A percentile compares a stretch with the other conserved stretches of the same genome.
These are phyloP conservation scores for Paraconiothyrium sp. DNA, from an alignment of 2,329 filamentous ascomycete genomes.

Conservation along the genomic window DNA sequence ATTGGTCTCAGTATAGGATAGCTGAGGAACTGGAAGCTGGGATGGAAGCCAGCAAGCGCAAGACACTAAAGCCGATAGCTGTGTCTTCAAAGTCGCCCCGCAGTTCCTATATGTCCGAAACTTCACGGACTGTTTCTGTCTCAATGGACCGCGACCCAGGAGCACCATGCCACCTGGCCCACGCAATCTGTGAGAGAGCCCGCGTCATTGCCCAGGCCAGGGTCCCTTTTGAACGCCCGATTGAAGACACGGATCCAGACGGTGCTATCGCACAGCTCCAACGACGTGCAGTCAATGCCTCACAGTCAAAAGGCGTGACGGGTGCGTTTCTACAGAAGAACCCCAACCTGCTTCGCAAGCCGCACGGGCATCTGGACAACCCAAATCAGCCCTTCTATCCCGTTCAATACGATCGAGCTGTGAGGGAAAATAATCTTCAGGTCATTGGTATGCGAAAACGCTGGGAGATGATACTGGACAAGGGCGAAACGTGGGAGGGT, in stretches of 20 bases:
- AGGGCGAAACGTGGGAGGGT: background rate
- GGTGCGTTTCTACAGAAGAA: background rate
- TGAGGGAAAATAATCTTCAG: background rate
- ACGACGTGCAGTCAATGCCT: background rate
- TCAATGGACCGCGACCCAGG: background rate
- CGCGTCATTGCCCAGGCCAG: background rate
- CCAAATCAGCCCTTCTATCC: background rate
- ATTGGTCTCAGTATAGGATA: slow-evolving; percentile 29
- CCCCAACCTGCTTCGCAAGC: background rate
- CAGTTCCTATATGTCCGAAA: background rate
- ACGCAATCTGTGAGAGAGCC: background rate
- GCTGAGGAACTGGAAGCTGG: slow-evolving; percentile 20
- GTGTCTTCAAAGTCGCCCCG: background rate
- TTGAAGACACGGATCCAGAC: background rate
- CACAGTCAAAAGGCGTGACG: background rate
- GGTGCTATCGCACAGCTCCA: background rate
- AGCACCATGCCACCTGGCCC: background rate
- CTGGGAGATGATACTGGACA: background rate
- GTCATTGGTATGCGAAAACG: background rate
- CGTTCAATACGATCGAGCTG: background rate
- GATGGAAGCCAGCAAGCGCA: slow-evolving; percentile 12
- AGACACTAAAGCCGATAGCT: slow-evolving; percentile 5
- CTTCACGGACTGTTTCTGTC: background rate
- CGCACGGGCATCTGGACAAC: background rate
- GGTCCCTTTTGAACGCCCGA: background rate